Percentiles rank a stretch among this genome's conserved stretches.
These are phyloP conservation scores for Pyrenula aspistea DNA, from an alignment of 495 filamentous ascomycete species.

Conservation along the genomic window DNA sequence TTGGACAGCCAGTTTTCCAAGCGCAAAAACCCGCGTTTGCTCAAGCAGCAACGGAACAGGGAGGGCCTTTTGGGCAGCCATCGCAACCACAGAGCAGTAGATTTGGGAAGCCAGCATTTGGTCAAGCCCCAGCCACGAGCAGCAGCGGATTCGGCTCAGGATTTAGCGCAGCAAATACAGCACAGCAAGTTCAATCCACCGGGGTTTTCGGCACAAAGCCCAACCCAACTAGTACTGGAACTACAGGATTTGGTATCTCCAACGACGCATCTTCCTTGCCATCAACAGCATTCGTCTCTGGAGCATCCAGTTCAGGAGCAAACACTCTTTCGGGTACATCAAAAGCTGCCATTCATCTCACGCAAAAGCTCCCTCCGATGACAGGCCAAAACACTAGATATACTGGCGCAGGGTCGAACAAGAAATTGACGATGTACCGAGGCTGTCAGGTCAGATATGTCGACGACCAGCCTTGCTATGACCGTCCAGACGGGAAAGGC, in stretches of 20 bases:
- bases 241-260: not conserved
- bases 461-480: constrained; percentile 36
- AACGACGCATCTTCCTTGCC: constrained; percentile 4
- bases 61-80: not conserved
- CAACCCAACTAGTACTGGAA: constrained; percentile 5
- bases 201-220: constrained; percentile 15
- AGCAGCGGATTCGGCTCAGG: constrained; percentile 17
- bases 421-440: constrained; percentile 36
- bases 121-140: constrained; percentile 16
- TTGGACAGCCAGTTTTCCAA: constrained; percentile 22
- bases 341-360: constrained; percentile 18
- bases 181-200: constrained; percentile 11
- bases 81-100: not conserved
- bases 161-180: constrained; percentile 24
- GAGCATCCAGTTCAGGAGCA: constrained; percentile 14
- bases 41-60: not conserved
- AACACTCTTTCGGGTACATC: constrained; percentile 5
- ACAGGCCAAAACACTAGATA: constrained; percentile 26
- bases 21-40: not conserved
- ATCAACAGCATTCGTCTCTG: constrained; percentile 12
- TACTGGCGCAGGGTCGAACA: constrained; percentile 11
- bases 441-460: constrained; percentile 42
- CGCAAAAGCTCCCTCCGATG: constrained; percentile 22
- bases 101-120: constrained; percentile 22
- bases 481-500: constrained; percentile 32